Conservation (phyloP, 495 filamentous ascomycete genomes). For the Hamigera avellanea region DNA sequence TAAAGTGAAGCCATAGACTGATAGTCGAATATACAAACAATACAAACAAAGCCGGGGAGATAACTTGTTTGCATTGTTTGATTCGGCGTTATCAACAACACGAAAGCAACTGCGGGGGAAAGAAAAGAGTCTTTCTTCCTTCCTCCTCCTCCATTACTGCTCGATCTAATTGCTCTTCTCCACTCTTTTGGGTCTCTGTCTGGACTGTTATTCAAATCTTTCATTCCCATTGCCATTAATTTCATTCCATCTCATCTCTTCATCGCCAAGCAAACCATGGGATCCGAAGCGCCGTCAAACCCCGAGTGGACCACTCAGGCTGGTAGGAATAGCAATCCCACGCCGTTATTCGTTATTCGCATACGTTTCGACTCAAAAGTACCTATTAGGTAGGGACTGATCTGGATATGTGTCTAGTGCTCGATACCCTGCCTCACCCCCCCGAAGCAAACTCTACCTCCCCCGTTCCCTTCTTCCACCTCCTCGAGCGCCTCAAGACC, state of each 20-base stretch:
- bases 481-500: constrained; percentile 87
- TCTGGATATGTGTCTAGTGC: constrained; percentile 14
- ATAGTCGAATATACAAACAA: no score
- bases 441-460: constrained; percentile 52
- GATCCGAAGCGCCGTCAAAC: constrained; percentile 16
- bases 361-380: no score
- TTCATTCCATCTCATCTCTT: neutral
- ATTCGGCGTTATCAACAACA: no score
- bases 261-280: constrained; percentile 15
- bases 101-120: no score
- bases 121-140: no score
- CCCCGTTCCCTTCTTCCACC: constrained; percentile 83
- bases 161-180: neutral
- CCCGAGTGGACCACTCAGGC: constrained; percentile 19
- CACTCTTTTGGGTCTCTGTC: constrained; percentile 1
- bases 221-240: no score
- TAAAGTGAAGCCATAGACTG: no score
- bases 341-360: no score
- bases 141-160: neutral
- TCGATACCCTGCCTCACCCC: constrained; percentile 36
- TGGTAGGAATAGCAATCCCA: constrained; percentile 8
- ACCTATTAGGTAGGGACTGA: no score
- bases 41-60: no score
- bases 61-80: constrained; percentile 2
- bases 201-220: no score